Base-by-base conservation (phyloP, 192 early-diverging fungal species). In the Linnemannia zychae region DNA sequence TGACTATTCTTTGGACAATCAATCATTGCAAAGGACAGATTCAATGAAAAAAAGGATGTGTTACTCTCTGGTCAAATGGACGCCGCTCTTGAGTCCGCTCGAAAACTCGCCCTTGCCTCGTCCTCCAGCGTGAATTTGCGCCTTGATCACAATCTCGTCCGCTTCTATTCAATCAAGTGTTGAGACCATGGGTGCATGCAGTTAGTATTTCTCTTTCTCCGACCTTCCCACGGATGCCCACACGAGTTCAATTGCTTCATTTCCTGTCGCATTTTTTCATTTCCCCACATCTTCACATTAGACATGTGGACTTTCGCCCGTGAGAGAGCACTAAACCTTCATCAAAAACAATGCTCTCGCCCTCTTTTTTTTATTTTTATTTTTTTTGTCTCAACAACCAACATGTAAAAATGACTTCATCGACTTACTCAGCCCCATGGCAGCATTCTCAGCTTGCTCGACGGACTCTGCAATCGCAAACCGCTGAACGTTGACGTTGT, bases 61-160 rank as follows among this genome's bases (percentile, higher is more conserved):
- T 84, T 84, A 84, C 82, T 84, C 82, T 65, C 70, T 78, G 0
- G 82, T 84, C 53, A 85, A 65, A 68, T 85, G 82, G 34, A 85
- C 77, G 17, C 82, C 82, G 28, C 77, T 76, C 44, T 85, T 85
- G 52, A 85, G 77, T 65, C 82, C 82, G 49, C 77, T 85, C 18
- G 82, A 85, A 28, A 85, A 85, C 57, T 79, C 82, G 12, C 82
- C 82, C 18, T 76, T 85, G 46, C 77, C 76, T 40, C 82, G 76
- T 48, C 82, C 82, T 6, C 82, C 77, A 40, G 82, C 72, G 37
- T 85, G 82, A 46, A 85, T 85, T 69, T 85, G 82, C 0, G 82
- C 77, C 69, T 85, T 85, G 77, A 85, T 85, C 31, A 85, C 77
- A 71, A 85, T 75, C 67, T 85, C 77, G 15, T 85, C 33, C 20